Conservation (phyloP, 2,329 filamentous ascomycete genomes). For the Thielaviopsis euricoi region DNA sequence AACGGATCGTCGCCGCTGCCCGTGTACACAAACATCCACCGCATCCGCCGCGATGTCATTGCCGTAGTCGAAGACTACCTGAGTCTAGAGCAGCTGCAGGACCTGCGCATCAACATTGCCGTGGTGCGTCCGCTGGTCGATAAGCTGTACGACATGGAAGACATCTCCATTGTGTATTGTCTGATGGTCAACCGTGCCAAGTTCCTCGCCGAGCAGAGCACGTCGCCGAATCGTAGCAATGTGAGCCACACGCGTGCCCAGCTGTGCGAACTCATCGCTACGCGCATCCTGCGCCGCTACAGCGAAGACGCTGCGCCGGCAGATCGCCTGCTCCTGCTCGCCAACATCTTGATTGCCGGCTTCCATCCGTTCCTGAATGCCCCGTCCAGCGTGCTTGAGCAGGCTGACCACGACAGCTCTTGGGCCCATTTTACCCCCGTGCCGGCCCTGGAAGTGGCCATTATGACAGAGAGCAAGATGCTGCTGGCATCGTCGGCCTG, state of each 20-base stretch:
- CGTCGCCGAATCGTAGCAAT: conserved; percentile 62
- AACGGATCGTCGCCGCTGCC: conserved; percentile 48
- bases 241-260: conserved; percentile 64
- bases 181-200: conserved; percentile 67
- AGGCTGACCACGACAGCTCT: conserved; percentile 33
- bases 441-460: conserved; percentile 68
- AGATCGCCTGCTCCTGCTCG: conserved; percentile 53
- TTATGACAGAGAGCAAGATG: conserved; percentile 64
- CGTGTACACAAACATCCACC: conserved; percentile 64
- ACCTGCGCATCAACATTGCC: conserved; percentile 65
- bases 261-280: conserved; percentile 66
- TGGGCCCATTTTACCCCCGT: conserved; percentile 42
- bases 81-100: conserved; percentile 42
- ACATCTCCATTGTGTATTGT: conserved; percentile 74
- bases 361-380: conserved; percentile 80
- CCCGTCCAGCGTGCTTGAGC: conserved; percentile 42
- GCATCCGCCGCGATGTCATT: conserved; percentile 47
- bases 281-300: conserved; percentile 59
- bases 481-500: conserved; percentile 65
- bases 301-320: conserved; percentile 61
- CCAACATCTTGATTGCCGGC: conserved; percentile 65
- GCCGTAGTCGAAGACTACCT: conserved; percentile 30
- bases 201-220: conserved; percentile 62
- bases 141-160: conserved; percentile 60
- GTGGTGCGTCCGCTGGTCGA: conserved; percentile 73